Conservation (phyloP, 2,329 filamentous ascomycete genomes). For the Cladosporium sp. region DNA sequence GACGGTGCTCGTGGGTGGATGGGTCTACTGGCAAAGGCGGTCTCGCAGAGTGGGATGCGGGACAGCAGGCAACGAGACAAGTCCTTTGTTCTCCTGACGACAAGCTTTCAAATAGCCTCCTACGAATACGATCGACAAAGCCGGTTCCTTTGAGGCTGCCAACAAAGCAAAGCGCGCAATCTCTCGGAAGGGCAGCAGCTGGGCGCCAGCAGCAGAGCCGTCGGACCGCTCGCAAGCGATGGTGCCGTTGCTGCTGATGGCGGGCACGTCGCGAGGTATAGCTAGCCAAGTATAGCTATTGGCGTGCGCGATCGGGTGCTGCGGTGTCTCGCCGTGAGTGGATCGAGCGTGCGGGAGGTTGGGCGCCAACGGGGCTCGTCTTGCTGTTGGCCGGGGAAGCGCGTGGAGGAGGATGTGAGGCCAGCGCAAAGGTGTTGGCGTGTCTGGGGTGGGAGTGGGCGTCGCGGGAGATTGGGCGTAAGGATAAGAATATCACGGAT, state of each 20-base stretch:
- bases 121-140: conserved; percentile 1
- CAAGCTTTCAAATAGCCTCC: conserved; percentile 9
- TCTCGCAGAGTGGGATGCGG: background rate
- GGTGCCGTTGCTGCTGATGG: background rate
- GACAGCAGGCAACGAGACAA: conserved; percentile 4
- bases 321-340: conserved; percentile 10
- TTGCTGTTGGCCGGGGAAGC: conserved; percentile 8
- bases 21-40: conserved; percentile 1
- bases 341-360: background rate
- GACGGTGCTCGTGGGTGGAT: background rate
- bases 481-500: background rate
- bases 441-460: background rate
- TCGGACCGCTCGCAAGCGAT: background rate
- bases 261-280: conserved; percentile 6
- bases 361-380: background rate
- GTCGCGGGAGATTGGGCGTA: background rate
- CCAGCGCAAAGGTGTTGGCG: background rate
- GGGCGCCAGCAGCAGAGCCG: background rate
- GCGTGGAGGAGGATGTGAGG: conserved; percentile 3
- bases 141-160: conserved; percentile 2
- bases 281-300: conserved; percentile 4
- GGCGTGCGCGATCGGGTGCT: conserved; percentile 1
- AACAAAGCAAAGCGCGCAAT: conserved; percentile 8
- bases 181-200: background rate
- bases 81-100: conserved; percentile 3